These are phyloP conservation scores for Abrus pulchellus DNA, from an alignment of 306 rosid species.

Conservation along the genomic window DNA sequence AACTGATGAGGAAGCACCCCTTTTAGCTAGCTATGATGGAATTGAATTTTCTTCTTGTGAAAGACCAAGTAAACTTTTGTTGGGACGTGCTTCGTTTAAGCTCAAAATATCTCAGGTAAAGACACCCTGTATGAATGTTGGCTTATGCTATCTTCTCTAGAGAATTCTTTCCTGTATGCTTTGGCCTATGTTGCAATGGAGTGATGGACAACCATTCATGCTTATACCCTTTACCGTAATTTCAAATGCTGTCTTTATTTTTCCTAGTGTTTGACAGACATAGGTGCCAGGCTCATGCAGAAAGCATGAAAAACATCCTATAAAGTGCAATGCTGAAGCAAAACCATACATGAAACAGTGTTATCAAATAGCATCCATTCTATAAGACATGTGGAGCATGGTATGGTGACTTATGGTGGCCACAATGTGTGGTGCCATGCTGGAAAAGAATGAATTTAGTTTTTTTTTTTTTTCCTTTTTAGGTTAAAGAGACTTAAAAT, in stretches of 20 bases:
- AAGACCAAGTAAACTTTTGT: constrained; percentile 76
- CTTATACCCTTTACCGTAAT: neutral
- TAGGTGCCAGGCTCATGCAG: constrained; percentile 2
- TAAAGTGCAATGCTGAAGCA: neutral
- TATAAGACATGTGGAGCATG: neutral
- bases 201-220: neutral
- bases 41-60: constrained; percentile 73
- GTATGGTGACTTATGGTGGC: neutral
- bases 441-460: too few relatives aligned
- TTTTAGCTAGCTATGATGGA: constrained; percentile 83
- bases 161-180: constrained; percentile 14
- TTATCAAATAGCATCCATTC: neutral
- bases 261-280: constrained; percentile 12
- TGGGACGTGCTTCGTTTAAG: constrained; percentile 94
- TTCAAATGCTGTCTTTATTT: constrained; percentile 5
- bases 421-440: neutral
- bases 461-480: too few relatives aligned
- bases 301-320: neutral
- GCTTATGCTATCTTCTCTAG: constrained; percentile 27
- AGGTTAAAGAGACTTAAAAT: too few relatives aligned
- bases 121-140: constrained; percentile 38
- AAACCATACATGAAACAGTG: neutral
- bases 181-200: neutral
- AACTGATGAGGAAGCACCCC: constrained; percentile 84
- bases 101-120: constrained; percentile 95